Percentiles rank a stretch among this genome's conserved stretches.
Conservation (phyloP, 140 eudicot genomes). For the Erigeron philadelphicus region DNA sequence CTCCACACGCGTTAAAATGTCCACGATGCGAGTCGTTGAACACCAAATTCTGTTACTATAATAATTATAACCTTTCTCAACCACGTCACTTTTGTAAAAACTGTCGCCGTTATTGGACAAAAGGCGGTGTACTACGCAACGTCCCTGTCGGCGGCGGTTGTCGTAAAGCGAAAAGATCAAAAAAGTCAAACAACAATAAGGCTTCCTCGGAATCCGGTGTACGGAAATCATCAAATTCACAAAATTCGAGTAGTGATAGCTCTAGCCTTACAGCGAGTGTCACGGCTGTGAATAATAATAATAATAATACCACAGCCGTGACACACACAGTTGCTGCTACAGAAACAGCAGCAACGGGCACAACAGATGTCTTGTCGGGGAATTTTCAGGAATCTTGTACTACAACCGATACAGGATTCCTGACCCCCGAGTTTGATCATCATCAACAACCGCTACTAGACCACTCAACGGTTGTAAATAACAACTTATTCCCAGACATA, state of each 20-base stretch:
- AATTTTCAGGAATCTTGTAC: not conserved
- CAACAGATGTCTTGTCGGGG: not conserved
- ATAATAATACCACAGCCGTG: conserved; percentile 26
- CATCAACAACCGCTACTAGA: conserved; percentile 15
- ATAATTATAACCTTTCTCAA: conserved; percentile 73
- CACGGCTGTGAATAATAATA: conserved; percentile 17
- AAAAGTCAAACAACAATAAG: conserved; percentile 26
- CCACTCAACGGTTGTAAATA: conserved; percentile 25
- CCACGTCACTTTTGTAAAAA: conserved; percentile 81
- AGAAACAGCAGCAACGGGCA: not conserved
- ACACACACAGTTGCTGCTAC: not conserved
- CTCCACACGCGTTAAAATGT: conserved; percentile 54
- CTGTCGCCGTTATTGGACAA: conserved; percentile 86
- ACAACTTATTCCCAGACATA: conserved; percentile 46
- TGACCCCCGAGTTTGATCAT: conserved; percentile 33
- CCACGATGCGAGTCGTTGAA: conserved; percentile 73
- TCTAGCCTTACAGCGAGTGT: conserved; percentile 56
- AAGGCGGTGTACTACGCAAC: conserved; percentile 87
- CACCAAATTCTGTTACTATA: conserved; percentile 79
- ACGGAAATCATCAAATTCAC: conserved; percentile 37
- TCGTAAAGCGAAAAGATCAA: conserved; percentile 65
- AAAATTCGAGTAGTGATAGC: conserved; percentile 64
- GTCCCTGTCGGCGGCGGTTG: conserved; percentile 93
- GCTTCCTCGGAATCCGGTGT: conserved; percentile 22
- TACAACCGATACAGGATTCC: conserved; percentile 7